These are phyloP conservation scores for Micromonas pusilla DNA, from an alignment of 139 green algal genomes.

Conservation along the genomic window DNA sequence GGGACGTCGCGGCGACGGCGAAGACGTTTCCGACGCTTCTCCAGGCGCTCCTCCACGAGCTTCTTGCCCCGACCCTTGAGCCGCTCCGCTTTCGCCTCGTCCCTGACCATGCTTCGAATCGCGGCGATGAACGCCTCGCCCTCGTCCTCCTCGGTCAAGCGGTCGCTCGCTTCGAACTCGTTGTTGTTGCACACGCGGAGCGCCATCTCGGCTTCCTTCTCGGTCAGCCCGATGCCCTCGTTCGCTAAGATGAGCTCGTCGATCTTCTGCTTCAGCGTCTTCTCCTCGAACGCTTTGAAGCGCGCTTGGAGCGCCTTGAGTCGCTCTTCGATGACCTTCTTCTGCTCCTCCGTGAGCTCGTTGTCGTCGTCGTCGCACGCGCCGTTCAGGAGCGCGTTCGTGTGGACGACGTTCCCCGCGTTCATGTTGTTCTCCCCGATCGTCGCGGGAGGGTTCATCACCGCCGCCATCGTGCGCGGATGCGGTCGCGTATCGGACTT, in stretches of 20 bases:
- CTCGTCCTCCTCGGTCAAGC: not conserved
- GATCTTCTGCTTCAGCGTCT: constrained; percentile 14
- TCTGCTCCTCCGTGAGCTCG: constrained; percentile 11
- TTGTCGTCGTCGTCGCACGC: constrained; percentile 14
- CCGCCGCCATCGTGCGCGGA: not conserved
- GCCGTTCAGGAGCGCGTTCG: not conserved
- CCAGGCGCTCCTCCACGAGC: not conserved
- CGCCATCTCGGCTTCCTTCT: constrained; percentile 6
- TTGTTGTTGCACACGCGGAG: constrained; percentile 13
- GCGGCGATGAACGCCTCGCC: not conserved
- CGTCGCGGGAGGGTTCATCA: not conserved
- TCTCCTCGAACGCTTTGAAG: constrained; percentile 25
- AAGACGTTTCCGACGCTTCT: not conserved
- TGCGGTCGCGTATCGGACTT: not conserved
- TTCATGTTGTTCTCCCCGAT: constrained; percentile 18
- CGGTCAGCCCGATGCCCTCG: not conserved
- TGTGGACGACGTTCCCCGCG: not conserved
- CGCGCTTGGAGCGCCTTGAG: constrained; percentile 9
- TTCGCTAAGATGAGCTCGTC: constrained; percentile 14
- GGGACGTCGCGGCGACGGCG: not conserved
- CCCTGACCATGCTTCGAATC: not conserved
- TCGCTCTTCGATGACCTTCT: constrained; percentile 8
- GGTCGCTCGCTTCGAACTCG: constrained; percentile 1
- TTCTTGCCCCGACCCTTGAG: not conserved
- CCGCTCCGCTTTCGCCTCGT: not conserved